Percentiles rank a stretch among this genome's conserved stretches.
Conservation (phyloP, 164 flowering plant genomes). For the Stephania yunnanensis region DNA sequence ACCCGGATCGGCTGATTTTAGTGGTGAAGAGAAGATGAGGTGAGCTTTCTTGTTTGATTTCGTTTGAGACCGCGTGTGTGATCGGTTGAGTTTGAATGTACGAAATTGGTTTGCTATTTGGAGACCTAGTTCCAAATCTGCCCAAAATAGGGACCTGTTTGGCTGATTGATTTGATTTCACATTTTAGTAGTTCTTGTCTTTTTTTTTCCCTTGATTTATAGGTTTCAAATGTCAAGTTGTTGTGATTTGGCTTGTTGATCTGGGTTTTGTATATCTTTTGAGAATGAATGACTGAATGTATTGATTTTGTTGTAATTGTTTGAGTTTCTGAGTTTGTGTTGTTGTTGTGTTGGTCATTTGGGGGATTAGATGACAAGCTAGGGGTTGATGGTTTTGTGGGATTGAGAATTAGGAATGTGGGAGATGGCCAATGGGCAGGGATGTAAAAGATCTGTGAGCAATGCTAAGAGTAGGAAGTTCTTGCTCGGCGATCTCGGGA, state of each 20-base stretch:
- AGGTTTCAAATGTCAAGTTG: too few relatives aligned
- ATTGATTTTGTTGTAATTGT: neutral
- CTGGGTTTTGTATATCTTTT: neutral
- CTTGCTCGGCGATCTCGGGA: constrained; percentile 14
- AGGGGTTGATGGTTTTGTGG: neutral
- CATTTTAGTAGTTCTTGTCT: neutral
- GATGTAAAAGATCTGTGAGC: constrained; percentile 17
- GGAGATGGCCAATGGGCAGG: constrained; percentile 14
- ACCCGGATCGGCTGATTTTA: neutral
- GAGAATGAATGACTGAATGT: neutral
- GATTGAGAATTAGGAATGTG: neutral
- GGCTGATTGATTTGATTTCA: neutral
- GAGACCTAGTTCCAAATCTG: neutral
- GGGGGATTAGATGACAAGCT: neutral
- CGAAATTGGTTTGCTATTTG: neutral
- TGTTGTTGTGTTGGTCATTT: neutral
- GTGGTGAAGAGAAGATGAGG: neutral
- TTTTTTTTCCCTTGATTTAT: neutral
- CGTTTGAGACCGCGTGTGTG: neutral
- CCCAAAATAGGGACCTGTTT: neutral
- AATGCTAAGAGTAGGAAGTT: constrained; percentile 10
- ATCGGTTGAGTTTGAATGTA: neutral
- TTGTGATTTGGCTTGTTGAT: neutral
- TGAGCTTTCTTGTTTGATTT: neutral
- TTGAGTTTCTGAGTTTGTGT: neutral